Base-by-base conservation (phyloP, 306 rosid species). In the Medicago arabica region DNA sequence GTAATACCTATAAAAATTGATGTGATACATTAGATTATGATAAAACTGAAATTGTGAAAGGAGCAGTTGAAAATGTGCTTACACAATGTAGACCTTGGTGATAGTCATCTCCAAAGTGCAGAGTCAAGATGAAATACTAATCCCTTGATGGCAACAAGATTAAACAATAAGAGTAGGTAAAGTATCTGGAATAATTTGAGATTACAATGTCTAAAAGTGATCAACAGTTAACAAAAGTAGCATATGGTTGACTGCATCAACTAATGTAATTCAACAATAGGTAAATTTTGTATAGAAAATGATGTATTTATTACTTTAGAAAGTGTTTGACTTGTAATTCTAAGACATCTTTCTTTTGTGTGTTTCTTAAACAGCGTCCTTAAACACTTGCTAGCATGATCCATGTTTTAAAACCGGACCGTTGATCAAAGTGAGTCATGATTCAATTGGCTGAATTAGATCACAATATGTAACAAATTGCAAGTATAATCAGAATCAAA, bases 11-110 rank as follows among this genome's bases (percentile, higher is more conserved):
- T 19, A 44, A 39, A 64, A 75, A 68, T 47, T 71, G 40, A 67
- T 53, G 60, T 3, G n/a, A 71, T 28, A 14, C 47, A 31, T 17
- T 39, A 72, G 3, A 54, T 15, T 63, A 62, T 49, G 38, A 8
- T 70, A 36, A 80, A 55, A 6, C 41, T 62, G 39, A 66, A 53
- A 44, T 7, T 53, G 36, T 1, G 2, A 31, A 31, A 31, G 18
- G 39, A 41, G 44, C 2, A 65, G 51, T 64, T 79, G 39, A 72
- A 59, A 11, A 75, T 72, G 81, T 61, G 40, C 96, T 88, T 79
- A 90, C 98, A 94, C 91, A 59, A 94, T 47, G 73, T 84, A 91
- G 75, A 91, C 79, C 84, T 91, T 94, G 71, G 96, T 90, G 61
- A 83, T 83, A 19, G 88, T 81, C 96, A 91, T 90, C 81, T 55